phyloP scores from a whole-genome alignment of 73 alveolate species.

The Blepharisma stoltei region DNA sequence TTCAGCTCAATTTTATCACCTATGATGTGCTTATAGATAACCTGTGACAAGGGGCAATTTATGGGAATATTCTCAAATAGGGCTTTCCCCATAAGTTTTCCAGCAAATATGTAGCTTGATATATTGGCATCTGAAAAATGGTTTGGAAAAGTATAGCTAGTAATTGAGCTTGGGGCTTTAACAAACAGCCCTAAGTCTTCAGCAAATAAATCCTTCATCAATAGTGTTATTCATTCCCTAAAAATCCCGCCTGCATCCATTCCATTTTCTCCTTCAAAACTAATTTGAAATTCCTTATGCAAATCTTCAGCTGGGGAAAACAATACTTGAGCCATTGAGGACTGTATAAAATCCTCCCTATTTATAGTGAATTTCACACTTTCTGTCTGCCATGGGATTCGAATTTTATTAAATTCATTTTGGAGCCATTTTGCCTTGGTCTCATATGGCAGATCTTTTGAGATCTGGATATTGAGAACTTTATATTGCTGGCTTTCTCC shows the following conservation, averaged over 20 bases:
- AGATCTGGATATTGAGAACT: not conserved
- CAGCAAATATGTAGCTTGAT: slow-evolving; percentile 53
- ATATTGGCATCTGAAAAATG: not conserved
- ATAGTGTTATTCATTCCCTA: slow-evolving; percentile 53
- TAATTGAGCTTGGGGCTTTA: not conserved
- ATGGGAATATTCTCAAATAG: slow-evolving; percentile 79
- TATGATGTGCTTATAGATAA: slow-evolving; percentile 49
- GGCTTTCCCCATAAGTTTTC: slow-evolving; percentile 75
- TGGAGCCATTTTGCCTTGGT: not conserved
- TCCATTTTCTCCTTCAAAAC: slow-evolving; percentile 52
- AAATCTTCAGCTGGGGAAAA: slow-evolving; percentile 7
- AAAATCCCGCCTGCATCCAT: slow-evolving; percentile 63
- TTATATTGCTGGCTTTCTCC: too few relatives aligned
- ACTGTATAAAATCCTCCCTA: slow-evolving; percentile 16
- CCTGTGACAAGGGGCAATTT: slow-evolving; percentile 40
- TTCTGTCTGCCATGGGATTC: slow-evolving; percentile 8
- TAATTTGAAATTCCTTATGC: slow-evolving; percentile 46
- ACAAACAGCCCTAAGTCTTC: slow-evolving; percentile 13
- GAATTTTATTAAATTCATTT: not conserved
- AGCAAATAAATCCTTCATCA: slow-evolving; percentile 36
- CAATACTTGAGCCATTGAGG: not conserved
- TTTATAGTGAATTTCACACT: not conserved
- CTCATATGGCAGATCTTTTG: slow-evolving; percentile 19
- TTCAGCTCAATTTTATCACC: slow-evolving; percentile 34
- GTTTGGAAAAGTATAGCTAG: not conserved